phyloP scores from a whole-genome alignment of 495 filamentous ascomycete species.

The Xylaria cubensis region DNA sequence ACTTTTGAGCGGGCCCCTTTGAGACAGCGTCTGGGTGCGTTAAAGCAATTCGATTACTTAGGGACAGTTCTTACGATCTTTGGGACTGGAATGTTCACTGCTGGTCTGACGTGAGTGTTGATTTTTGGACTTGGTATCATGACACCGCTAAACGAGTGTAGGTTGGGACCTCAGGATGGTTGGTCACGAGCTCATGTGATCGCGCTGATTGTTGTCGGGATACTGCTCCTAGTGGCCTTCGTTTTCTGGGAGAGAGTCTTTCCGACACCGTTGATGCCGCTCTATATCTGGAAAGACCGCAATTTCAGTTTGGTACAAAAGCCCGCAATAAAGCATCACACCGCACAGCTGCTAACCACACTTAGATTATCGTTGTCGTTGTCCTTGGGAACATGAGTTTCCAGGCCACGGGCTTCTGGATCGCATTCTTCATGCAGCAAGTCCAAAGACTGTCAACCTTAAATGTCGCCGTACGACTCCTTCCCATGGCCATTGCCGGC shows the following conservation, averaged over 20 bases:
- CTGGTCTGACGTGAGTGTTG: conserved; percentile 63
- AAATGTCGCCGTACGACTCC: conserved; percentile 60
- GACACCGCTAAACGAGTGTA: conserved; percentile 33
- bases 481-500: conserved; percentile 62
- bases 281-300: conserved; percentile 59
- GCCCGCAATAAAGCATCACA: conserved; percentile 29
- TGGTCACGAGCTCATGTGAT: conserved; percentile 69
- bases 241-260: conserved; percentile 64
- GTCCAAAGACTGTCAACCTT: conserved; percentile 55
- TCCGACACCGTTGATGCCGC: conserved; percentile 60
- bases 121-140: not conserved
- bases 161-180: conserved; percentile 56
- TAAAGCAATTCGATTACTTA: conserved; percentile 66
- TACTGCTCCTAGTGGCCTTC: conserved; percentile 62
- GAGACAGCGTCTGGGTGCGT: conserved; percentile 42
- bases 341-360: conserved; percentile 31
- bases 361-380: conserved; percentile 57
- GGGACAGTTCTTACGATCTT: conserved; percentile 67
- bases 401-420: conserved; percentile 58
- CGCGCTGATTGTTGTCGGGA: conserved; percentile 64
- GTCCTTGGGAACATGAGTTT: conserved; percentile 62
- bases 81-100: conserved; percentile 70
- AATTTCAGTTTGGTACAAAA: conserved; percentile 58
- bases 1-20: conserved; percentile 55
- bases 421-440: conserved; percentile 63